Evolutionary conservation across 2,329 filamentous ascomycete genomes (phyloP).

Genomic region (Stachybotrys chartarum): DNA sequence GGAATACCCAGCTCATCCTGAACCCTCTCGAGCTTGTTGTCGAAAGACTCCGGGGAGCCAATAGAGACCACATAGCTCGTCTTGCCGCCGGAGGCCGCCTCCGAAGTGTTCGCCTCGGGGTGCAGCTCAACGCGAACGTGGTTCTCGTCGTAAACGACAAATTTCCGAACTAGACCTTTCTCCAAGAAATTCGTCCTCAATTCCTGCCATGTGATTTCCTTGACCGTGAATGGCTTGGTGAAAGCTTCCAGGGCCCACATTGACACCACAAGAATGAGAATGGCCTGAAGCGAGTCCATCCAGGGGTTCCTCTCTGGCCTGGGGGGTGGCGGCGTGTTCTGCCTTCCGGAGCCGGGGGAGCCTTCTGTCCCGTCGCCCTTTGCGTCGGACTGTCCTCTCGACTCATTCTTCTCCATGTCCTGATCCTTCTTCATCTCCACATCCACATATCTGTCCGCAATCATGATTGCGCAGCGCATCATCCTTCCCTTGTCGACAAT

Average conservation of each 20-base stretch:
- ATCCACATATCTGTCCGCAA: constrained; percentile 26
- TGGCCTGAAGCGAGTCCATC: constrained; percentile 26
- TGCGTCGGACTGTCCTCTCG: constrained; percentile 4
- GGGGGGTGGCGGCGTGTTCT: neutral
- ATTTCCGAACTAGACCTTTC: constrained; percentile 90
- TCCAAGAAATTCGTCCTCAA: constrained; percentile 89
- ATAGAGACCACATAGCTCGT: constrained; percentile 71
- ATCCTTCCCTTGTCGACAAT: constrained; percentile 29
- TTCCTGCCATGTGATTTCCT: constrained; percentile 96
- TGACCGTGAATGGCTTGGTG: constrained; percentile 35
- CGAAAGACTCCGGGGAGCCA: constrained; percentile 88
- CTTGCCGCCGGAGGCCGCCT: constrained; percentile 18
- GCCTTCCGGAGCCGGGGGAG: neutral
- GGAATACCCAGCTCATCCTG: constrained; percentile 86
- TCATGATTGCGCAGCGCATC: constrained; percentile 27
- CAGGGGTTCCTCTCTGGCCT: constrained; percentile 21
- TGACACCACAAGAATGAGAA: constrained; percentile 45
- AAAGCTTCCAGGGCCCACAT: constrained; percentile 35
- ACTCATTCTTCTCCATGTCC: neutral
- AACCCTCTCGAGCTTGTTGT: constrained; percentile 78
- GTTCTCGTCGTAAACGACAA: constrained; percentile 67
- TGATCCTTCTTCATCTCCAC: constrained; percentile 6
- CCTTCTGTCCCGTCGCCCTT: constrained; percentile 9
- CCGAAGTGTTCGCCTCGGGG: constrained; percentile 55
- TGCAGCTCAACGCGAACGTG: constrained; percentile 76